Percentiles rank a stretch among this genome's conserved stretches.
Conservation (phyloP, 176 grass and related monocot species). For the Otatea glauca region DNA sequence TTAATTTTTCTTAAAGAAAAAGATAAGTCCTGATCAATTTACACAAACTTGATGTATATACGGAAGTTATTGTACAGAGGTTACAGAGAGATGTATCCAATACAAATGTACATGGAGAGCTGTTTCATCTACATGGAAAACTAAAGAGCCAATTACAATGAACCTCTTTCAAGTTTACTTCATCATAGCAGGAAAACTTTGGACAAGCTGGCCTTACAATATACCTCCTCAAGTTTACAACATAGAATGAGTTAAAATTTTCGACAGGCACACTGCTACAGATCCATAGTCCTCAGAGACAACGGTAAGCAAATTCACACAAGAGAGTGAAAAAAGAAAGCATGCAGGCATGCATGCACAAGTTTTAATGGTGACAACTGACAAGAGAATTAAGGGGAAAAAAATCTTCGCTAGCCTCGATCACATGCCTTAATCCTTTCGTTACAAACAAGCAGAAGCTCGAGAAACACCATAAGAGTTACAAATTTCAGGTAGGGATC, state of each 20-base stretch:
- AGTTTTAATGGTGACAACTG: not conserved
- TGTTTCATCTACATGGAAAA: not conserved
- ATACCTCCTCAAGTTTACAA: slow-evolving; percentile 40
- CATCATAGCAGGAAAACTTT: slow-evolving; percentile 20
- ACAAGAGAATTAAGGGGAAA: slow-evolving; percentile 2
- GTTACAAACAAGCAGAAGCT: slow-evolving; percentile 28
- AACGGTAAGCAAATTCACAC: slow-evolving; percentile 31
- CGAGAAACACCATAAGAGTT: slow-evolving; percentile 24
- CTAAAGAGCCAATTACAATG: not conserved
- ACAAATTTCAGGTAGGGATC: slow-evolving; percentile 5
- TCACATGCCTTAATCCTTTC: slow-evolving; percentile 36
- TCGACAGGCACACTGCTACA: slow-evolving; percentile 25
- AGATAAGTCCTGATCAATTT: not conserved
- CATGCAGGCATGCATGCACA: slow-evolving; percentile 36
- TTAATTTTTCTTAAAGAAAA: not conserved
- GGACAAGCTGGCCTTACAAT: slow-evolving; percentile 38
- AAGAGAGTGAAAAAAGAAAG: slow-evolving; percentile 24
- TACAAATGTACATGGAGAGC: not conserved
- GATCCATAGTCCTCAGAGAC: slow-evolving; percentile 22
- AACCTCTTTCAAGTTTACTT: slow-evolving; percentile 16
- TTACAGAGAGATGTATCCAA: not conserved
- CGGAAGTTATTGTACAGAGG: not conserved
- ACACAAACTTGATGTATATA: slow-evolving; percentile 19
- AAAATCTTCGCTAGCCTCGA: slow-evolving; percentile 26
- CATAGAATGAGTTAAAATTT: not conserved